phyloP scores from a whole-genome alignment of 768 basidiomycete species.

The Leccinum barrowsii region DNA sequence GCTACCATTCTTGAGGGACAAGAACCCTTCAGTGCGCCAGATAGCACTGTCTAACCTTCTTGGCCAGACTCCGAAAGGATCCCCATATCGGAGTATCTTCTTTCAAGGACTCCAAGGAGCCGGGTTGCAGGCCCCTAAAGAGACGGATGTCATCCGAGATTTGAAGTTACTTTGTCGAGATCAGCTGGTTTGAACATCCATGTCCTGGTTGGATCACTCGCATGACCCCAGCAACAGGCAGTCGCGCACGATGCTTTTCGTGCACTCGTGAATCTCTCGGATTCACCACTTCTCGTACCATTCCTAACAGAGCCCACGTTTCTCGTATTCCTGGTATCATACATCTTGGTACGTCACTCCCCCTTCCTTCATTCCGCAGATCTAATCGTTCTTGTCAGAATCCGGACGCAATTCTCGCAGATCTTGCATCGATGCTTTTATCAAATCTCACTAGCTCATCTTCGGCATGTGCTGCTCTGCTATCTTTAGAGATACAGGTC shows the following conservation, averaged over 20 bases:
- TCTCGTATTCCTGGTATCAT: slow-evolving; percentile 79
- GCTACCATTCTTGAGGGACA: slow-evolving; percentile 78
- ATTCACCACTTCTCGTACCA: slow-evolving; percentile 65
- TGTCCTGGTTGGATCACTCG: slow-evolving; percentile 9
- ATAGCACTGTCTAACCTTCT: slow-evolving; percentile 83
- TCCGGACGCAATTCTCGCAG: slow-evolving; percentile 85
- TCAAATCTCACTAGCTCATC: slow-evolving; percentile 88
- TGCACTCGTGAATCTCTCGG: slow-evolving; percentile 90
- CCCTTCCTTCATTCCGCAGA: slow-evolving; percentile 1
- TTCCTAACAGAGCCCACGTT: slow-evolving; percentile 71
- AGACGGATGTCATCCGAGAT: slow-evolving; percentile 70
- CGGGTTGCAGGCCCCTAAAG: slow-evolving; percentile 55
- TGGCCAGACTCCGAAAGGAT: slow-evolving; percentile 69
- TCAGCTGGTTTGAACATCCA: slow-evolving; percentile 59
- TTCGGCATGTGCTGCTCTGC: slow-evolving; percentile 57
- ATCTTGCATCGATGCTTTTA: slow-evolving; percentile 94
- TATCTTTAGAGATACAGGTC: slow-evolving; percentile 64
- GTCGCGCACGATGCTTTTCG: slow-evolving; percentile 94
- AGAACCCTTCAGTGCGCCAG: slow-evolving; percentile 83
- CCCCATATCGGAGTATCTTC: slow-evolving; percentile 74
- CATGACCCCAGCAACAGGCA: slow-evolving; percentile 45
- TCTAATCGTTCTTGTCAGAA: slow-evolving; percentile 48
- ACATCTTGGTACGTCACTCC: slow-evolving; percentile 71
- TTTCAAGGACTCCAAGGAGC: slow-evolving; percentile 56
- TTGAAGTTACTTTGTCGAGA: slow-evolving; percentile 86